Evolutionary conservation across 2,329 filamentous ascomycete species (phyloP), one percentile per base, ranked within the genome.

Genomic region (Colletotrichum acutatum): DNA sequence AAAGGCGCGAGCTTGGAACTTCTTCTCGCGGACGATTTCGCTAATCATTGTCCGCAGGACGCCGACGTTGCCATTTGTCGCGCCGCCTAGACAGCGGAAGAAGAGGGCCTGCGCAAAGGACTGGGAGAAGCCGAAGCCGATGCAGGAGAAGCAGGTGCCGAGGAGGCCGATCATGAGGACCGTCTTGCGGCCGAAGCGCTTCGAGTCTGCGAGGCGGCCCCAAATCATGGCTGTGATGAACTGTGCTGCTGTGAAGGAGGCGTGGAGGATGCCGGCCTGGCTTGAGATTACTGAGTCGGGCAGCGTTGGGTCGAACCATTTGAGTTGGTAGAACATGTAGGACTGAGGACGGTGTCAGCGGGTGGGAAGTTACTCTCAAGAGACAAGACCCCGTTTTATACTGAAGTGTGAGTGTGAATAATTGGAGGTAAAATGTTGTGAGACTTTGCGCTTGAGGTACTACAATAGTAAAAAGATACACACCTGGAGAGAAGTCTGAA

Each of bases 271-370:
- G 52, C 95, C 95, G 1, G 93, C 93, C 80, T 97, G 94, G 24
- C 88, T 87, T 0, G 95, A 90, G 76, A 97, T 95, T 2, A 89
- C 90, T 28, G 93, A 87, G 76, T 88, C 84, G 0, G 89, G 82
- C 16, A 90, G 83, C 11, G 78, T 82, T 0, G 86, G 83, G 71
- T 89, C 84, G 77, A 97, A 96, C 71, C 92, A 96, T 76, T 90
- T 91, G n/a, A 98, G 89, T 81, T 97, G 94, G 82, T 96, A 97
- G 83, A 94, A 97, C 86, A 97, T 91, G 82, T 97, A 97, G 1
- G 93, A 89, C 82, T 93, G 70, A 3, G 6, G 24, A 0, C 0
- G 6, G 9, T 14, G 52, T 72, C 49, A 68, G 52, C 6, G 28
- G 16, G 5, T 22, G 52, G 14, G 22, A 24, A 19, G 4, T n/a